These are phyloP conservation scores for Trichothecium roseum DNA, from an alignment of 2,329 filamentous ascomycete genomes.

Conservation along the genomic window DNA sequence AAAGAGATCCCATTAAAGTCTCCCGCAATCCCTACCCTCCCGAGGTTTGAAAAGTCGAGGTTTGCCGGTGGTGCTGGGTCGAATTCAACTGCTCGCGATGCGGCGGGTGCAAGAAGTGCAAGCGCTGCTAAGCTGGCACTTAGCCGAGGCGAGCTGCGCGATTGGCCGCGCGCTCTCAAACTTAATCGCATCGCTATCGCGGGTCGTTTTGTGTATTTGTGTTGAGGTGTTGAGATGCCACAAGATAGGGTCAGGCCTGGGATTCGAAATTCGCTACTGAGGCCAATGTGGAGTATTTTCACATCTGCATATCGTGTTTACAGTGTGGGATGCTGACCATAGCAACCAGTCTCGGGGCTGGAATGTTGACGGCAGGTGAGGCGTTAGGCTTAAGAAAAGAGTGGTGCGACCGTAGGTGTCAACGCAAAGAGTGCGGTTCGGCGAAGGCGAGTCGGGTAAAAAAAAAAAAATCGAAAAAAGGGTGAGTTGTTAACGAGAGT, in stretches of 20 bases:
- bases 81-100: constrained; percentile 45
- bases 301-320: constrained; percentile 13
- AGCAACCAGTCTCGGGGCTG: constrained; percentile 12
- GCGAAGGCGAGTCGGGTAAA: too few species aligned
- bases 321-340: constrained; percentile 7
- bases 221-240: too few species aligned
- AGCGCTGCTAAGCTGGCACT: constrained; percentile 25
- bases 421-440: too few species aligned
- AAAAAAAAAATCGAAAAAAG: too few species aligned
- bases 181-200: constrained; percentile 36
- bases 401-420: too few species aligned
- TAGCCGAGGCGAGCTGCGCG: constrained; percentile 22
- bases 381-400: too few species aligned
- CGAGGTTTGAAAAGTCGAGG: constrained; percentile 68
- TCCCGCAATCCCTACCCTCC: constrained; percentile 75
- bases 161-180: constrained; percentile 29
- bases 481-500: too few species aligned
- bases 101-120: constrained; percentile 26
- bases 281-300: too few species aligned
- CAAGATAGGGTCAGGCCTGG: too few species aligned
- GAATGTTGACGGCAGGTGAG: constrained; percentile 4
- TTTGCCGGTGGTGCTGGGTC: constrained; percentile 55
- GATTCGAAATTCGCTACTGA: too few species aligned
- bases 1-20: constrained; percentile 88
- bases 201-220: constrained; percentile 2